Evolutionary conservation across 345 rosid genomes (phyloP), one percentile per base, ranked within the genome.

Genomic region (Gossypium turneri): DNA sequence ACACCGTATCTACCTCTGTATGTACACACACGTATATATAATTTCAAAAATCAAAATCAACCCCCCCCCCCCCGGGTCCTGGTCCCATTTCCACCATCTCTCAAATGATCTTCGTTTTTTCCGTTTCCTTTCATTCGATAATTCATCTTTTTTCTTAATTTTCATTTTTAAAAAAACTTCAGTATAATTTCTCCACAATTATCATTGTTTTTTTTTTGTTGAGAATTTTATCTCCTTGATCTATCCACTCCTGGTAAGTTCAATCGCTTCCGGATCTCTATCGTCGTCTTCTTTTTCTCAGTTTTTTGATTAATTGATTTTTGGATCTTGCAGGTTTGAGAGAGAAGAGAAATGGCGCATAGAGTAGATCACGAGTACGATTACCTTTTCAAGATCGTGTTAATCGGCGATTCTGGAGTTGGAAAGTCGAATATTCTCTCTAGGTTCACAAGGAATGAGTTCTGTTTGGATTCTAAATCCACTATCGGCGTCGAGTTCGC

Each of bases 361-460:
- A 78, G 89, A 73, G 86, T 83, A 48, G 89, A 88, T 88, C 88
- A 85, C 57, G 94, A 88, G 74, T 88, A 88, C 75, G 92, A 90
- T 74, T 86, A 86, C 63, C 82, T 90, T 68, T 90, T 87, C 81
- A 90, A 90, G 94, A 90, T 90, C 85, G 94, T 88, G 52, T 51
- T 90, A 85, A 88, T 90, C 51, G 94, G 94, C 48, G 94, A 90
- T 79, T 85, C 94, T 12, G 92, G 94, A 65, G 94, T 88, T 17
- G 94, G 94, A 16, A 90, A 90, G 82, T 90, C 94, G 56, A 90
- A 90, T 74, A 90, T 90, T 24, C 87, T 90, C 68, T 85, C 94
- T 2, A 81, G 94, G 83, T 90, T 88, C 70, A 86, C 90, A 15
- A 84, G 94, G 34, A 88, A 87, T 45, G 92, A 90, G 85, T 88